Conservation (phyloP, 352 stramenopile genomes). For the Phytophthora palmivora region DNA sequence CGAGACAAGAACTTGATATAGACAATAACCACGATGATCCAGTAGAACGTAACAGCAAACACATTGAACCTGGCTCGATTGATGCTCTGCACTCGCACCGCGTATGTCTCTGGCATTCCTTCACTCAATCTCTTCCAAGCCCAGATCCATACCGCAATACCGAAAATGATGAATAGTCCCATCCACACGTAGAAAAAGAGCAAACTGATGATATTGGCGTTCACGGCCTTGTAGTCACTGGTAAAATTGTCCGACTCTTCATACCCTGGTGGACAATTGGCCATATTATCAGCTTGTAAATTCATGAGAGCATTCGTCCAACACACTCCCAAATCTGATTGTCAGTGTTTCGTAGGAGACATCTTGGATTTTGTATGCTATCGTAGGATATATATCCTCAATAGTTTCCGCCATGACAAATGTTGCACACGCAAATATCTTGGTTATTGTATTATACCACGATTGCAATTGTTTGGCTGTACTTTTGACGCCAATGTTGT, state of each 20-base stretch:
- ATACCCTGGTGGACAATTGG: slow-evolving; percentile 30
- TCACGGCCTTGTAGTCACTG: slow-evolving; percentile 72
- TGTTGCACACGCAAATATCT: too few relatives aligned
- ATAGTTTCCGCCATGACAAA: too few relatives aligned
- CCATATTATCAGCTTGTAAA: slow-evolving; percentile 45
- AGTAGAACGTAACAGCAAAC: slow-evolving; percentile 90
- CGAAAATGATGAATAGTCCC: slow-evolving; percentile 80
- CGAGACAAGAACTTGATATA: slow-evolving; percentile 84
- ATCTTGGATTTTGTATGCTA: too few relatives aligned
- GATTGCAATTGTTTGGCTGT: too few relatives aligned
- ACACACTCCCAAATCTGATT: slow-evolving; percentile 87
- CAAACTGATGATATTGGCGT: slow-evolving; percentile 90
- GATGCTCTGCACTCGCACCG: slow-evolving; percentile 86
- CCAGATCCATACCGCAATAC: slow-evolving; percentile 87
- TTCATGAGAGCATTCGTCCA: slow-evolving; percentile 88
- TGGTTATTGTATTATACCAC: too few relatives aligned
- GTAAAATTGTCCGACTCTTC: slow-evolving; percentile 74
- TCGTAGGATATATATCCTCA: too few relatives aligned
- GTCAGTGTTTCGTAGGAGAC: too few relatives aligned
- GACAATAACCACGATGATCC: slow-evolving; percentile 79
- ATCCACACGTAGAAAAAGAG: slow-evolving; percentile 91
- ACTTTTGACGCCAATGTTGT: too few relatives aligned
- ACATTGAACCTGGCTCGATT: slow-evolving; percentile 90
- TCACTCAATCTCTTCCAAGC: slow-evolving; percentile 88
- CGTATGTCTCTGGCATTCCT: slow-evolving; percentile 89